Conservation (phyloP, 2,329 filamentous ascomycete species). For the Aspergillus versicolor region DNA sequence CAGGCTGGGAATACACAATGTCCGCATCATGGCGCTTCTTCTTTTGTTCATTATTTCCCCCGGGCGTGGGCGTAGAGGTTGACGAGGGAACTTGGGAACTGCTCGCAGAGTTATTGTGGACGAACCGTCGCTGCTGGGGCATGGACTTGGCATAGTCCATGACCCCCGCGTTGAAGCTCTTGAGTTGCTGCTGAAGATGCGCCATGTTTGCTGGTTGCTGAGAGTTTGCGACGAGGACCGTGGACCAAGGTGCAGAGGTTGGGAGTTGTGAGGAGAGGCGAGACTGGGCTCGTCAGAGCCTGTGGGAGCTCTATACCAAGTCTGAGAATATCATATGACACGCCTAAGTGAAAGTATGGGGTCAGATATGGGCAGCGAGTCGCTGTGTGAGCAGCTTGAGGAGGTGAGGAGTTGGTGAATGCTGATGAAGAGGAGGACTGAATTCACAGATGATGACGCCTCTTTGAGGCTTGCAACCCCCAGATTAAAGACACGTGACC, state of each 20-base stretch:
- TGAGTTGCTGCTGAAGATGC: conserved; percentile 66
- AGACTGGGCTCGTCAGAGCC: conserved; percentile 16
- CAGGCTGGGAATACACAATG: conserved; percentile 71
- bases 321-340: conserved; percentile 9
- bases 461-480: not conserved
- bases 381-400: not conserved
- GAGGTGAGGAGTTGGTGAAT: not conserved
- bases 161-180: conserved; percentile 61
- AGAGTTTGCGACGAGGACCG: not conserved
- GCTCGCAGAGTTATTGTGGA: conserved; percentile 59
- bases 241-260: not conserved
- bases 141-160: conserved; percentile 65
- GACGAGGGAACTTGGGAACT: conserved; percentile 51
- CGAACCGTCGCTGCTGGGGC: conserved; percentile 51
- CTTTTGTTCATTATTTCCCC: conserved; percentile 45
- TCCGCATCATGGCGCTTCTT: conserved; percentile 59
- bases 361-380: not conserved
- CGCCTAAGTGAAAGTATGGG: not conserved
- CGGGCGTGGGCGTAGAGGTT: conserved; percentile 31
- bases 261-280: conserved; percentile 5
- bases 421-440: not conserved
- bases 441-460: not conserved
- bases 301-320: conserved; percentile 9
- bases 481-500: not conserved
- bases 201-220: conserved; percentile 50